Conservation (phyloP, 768 basidiomycete species). For the Rickenella mellea region DNA sequence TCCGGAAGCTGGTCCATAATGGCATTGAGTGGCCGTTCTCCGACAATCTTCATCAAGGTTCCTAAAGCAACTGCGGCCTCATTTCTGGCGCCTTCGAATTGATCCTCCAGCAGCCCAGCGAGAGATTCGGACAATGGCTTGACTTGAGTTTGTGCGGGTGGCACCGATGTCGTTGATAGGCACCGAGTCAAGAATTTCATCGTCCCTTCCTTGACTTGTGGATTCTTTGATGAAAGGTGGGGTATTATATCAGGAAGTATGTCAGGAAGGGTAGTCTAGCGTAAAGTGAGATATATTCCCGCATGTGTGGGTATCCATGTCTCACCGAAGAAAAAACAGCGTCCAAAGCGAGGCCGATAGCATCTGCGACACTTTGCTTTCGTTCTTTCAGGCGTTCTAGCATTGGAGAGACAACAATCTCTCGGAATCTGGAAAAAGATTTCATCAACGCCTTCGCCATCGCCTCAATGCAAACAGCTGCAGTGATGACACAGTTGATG, state of each 20-base stretch:
- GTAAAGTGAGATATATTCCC: conserved; percentile 4
- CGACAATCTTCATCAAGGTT: conserved; percentile 92
- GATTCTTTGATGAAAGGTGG: conserved; percentile 82
- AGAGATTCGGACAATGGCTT: conserved; percentile 76
- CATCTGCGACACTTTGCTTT: conserved; percentile 83
- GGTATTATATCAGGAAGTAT: conserved; percentile 75
- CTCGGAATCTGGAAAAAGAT: conserved; percentile 67
- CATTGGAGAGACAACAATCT: conserved; percentile 64
- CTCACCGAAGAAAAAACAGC: conserved; percentile 78
- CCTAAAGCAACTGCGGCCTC: conserved; percentile 88
- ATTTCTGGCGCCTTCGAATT: conserved; percentile 79
- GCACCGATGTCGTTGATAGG: conserved; percentile 57
- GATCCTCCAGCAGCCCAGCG: conserved; percentile 72
- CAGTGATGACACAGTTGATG: conserved; percentile 88
- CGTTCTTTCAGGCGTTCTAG: conserved; percentile 90
- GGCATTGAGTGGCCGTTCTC: conserved; percentile 84
- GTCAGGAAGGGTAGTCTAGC: conserved; percentile 69
- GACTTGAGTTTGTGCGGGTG: conserved; percentile 67
- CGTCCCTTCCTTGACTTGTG: conserved; percentile 91
- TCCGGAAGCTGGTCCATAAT: conserved; percentile 81
- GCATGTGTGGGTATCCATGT: conserved; percentile 6
- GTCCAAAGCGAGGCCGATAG: conserved; percentile 80
- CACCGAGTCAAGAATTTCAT: conserved; percentile 79
- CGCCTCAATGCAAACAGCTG: conserved; percentile 76
- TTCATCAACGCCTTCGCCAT: conserved; percentile 75